Evolutionary conservation across 768 basidiomycete genomes (phyloP), one percentile per base, ranked within the genome.

Genomic region (Brasilioporus rufonigricans): DNA sequence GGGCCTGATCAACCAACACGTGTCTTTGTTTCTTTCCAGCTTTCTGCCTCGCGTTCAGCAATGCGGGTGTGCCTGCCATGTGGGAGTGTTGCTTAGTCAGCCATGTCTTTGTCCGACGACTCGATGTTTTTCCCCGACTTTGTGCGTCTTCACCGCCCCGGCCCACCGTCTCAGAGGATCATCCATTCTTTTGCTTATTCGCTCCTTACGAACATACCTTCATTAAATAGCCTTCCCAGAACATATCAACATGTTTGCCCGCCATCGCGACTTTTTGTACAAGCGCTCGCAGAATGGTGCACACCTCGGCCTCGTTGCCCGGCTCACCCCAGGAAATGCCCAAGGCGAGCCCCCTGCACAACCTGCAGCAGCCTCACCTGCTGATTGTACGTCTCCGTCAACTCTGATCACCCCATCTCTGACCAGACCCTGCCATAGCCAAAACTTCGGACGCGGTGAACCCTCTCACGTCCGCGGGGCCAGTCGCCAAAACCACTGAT

Each of bases 131-230:
- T 27, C 24, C 43, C 24, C 26, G 26, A 12, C 27, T 31, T 39
- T 2, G 27, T 29, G 5, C 35, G 13, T 36, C 35, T 18, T 36
- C 16, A 14, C 33, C 19, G 19, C 19, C 8, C 27, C 27, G n/a
- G 38, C 9, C n/a, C 38, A 1, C 38, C 40, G 35, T 36, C n/a
- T 16, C 8, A 31, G 45, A 39, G 60, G 49, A 27, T 19, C 14
- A 4, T 57, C 29, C 69, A 36, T 53, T 69, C 67, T 19, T 71
- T 67, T 52, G 0, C 23, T 14, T 4, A 11, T 51, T 53, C 69
- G 41, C 51, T 72, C 66, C 27, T 70, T 65, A 65, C 59, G 53
- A 61, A 57, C 38, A 29, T 46, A 23, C 9, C 38, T 11, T 51
- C 21, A 33, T 9, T 29, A 35, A 45, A 51, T 53, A 52, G n/a